A percentile compares a stretch with the other conserved stretches of the same genome.
These are phyloP conservation scores for Linnemannia exigua DNA, from an alignment of 192 early-diverging fungal genomes.

Conservation along the genomic window DNA sequence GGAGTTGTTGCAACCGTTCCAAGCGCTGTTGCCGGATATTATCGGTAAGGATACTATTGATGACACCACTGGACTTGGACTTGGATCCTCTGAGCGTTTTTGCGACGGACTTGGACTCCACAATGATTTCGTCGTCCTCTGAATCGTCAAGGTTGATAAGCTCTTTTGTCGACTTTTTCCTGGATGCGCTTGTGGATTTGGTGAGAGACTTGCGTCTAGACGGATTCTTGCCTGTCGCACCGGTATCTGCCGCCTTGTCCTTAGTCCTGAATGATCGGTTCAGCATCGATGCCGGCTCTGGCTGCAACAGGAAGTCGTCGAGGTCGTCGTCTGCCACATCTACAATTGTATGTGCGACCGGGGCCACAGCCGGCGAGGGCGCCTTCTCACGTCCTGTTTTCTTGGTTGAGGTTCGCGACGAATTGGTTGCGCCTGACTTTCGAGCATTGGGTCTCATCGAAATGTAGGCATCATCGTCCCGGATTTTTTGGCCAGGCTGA, in stretches of 20 bases:
- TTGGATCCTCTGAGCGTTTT: constrained; percentile 17
- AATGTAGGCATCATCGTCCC: background rate
- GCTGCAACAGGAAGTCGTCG: constrained; percentile 38
- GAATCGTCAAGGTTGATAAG: constrained; percentile 35
- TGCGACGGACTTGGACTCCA: background rate
- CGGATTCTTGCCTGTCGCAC: background rate
- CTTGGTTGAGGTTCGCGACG: background rate
- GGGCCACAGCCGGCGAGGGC: background rate
- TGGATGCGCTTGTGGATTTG: background rate
- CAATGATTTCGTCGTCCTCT: constrained; percentile 14
- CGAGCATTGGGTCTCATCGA: background rate
- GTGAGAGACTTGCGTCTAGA: background rate
- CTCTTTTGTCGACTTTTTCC: constrained; percentile 6
- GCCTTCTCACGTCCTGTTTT: constrained; percentile 2
- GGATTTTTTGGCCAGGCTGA: constrained; percentile 32
- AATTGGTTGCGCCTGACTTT: background rate
- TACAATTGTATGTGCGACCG: background rate
- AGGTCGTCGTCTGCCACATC: constrained; percentile 23
- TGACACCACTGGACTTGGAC: background rate
- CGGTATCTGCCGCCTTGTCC: background rate
- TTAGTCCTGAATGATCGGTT: constrained; percentile 25
- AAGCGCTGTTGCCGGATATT: constrained; percentile 20
- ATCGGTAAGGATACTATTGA: constrained; percentile 21
- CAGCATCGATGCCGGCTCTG: constrained; percentile 44
- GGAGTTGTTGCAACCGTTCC: background rate